Conservation (phyloP, 148 eudicot species). For the Nepenthes gracilis region DNA sequence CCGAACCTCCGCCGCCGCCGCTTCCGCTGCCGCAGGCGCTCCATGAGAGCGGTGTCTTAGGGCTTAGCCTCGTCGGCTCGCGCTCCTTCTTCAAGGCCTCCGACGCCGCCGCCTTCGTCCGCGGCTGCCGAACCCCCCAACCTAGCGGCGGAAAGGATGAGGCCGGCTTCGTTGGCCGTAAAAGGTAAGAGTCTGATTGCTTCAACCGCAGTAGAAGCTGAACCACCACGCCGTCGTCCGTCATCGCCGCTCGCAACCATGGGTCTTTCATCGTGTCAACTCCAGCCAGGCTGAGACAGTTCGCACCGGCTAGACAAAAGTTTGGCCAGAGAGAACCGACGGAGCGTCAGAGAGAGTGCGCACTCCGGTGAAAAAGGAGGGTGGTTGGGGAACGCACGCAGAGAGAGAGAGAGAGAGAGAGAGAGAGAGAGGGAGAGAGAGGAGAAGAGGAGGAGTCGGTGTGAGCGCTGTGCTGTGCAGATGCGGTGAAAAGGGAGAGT, state of each 20-base stretch:
- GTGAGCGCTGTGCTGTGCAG: too few species aligned
- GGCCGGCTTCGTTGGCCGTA: not conserved
- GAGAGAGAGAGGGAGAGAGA: too few species aligned
- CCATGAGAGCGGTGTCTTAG: constrained; percentile 44
- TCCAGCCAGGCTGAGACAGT: too few species aligned
- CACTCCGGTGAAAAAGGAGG: too few species aligned
- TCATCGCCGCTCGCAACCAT: constrained; percentile 28
- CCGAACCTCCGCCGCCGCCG: constrained; percentile 1
- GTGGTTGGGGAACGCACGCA: too few species aligned
- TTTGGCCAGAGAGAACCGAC: too few species aligned
- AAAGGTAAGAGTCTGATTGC: constrained; percentile 5
- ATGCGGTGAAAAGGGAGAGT: too few species aligned
- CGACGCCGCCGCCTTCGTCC: constrained; percentile 7
- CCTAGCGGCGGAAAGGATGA: constrained; percentile 9
- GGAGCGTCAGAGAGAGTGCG: too few species aligned
- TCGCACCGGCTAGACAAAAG: too few species aligned
- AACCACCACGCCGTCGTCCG: constrained; percentile 26
- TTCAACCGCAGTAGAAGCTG: constrained; percentile 21
- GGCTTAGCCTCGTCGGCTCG: constrained; percentile 23
- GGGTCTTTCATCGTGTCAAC: constrained; percentile 9
- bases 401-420: too few species aligned
- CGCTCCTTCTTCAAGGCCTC: constrained; percentile 5
- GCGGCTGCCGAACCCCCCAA: constrained; percentile 23
- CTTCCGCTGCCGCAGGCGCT: constrained; percentile 14
- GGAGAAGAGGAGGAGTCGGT: too few species aligned